Evolutionary conservation across 1,284 basidiomycete species (phyloP), one percentile per base, ranked within the genome.

Genomic region (Cryptococcus deneoformans): DNA sequence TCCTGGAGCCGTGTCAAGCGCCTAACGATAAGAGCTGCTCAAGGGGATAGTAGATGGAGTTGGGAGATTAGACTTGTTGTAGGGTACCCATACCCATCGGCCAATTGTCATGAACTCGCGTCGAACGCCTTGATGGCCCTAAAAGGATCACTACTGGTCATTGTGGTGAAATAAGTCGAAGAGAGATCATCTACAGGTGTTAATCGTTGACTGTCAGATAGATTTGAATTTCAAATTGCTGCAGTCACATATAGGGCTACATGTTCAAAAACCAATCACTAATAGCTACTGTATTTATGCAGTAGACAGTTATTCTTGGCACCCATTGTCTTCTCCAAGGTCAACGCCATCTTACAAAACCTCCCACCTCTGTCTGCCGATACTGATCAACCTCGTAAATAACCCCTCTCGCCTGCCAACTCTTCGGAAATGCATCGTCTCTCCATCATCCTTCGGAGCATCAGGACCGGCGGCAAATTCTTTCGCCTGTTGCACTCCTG

Each of bases 351-450:
- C 38, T 56, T 73, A 79, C 59, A 79, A 61, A 42, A 70, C 68
- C 63, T 79, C 79, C 78, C 78, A 80, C 51, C 74, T 60, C 68
- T 79, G 76, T 44, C 66, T 60, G 7, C 75, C 75, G 68, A 79
- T 77, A 52, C 71, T 72, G 48, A 80, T 57, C 55, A 80, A 58
- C 14, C 79, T 65, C 12, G 74, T 69, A 53, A 80, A 80, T 56
- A 80, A 62, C 62, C 77, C 69, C 58, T 80, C 79, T 43, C 79
- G 60, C 52, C 78, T 66, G 1, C 70, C 73, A 5, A 80, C 76
- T 46, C 75, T 62, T 45, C 68, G 73, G 60, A 80, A 78, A 46
- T 69, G 61, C 58, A 72, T 54, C 3, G 70, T 71, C 50, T 68
- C 72, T 1, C 69, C 67, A 40, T 74, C 71, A 34, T 52, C 63